Base-by-base conservation (phyloP, 2,329 filamentous ascomycete genomes). In the Plectosphaerella plurivora region DNA sequence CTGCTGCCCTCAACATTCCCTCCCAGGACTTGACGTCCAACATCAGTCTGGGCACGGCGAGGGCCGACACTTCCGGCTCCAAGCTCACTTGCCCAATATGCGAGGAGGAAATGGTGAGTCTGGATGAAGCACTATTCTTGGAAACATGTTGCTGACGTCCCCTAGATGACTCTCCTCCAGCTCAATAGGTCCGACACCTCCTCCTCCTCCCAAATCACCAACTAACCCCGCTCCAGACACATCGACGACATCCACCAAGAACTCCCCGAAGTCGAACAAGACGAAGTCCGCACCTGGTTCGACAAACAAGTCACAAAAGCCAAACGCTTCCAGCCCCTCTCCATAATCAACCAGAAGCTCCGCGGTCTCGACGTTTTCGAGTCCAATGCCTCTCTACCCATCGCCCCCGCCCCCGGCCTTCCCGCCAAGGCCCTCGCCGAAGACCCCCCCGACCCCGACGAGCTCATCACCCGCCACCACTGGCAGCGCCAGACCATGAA, bases 281-380 rank as follows among this genome's bases (percentile, higher is more conserved):
- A 96, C 69, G 91, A 97, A 71, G 91, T 96, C 61, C 95, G 95
- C 74, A 93, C 91, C 41, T 97, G 92, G 92, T 96, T 97, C 72
- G 90, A 95, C 74, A 88, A 90, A 65, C 92, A 96, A 70, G 92
- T 97, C 71, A 81, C 89, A 60, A 96, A 95, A 68, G 92, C 92
- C 11, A 96, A 94, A 70, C 87, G 87, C 59, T 96, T 97, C 68
- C 92, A 97, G 65, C 92, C 92, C 1, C 80, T 97, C 1, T 92
- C 91, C 1, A 80, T 96, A 4, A 82, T 97, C 62, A 96, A 96
- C 71, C 91, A 96, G 72, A 97, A 96, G 66, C 79, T 97, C 20
- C 91, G 94, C 54, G 91, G 91, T 10, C 78, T 97, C 44, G 92
- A 97, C 51, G 91, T 95, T 14, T 97, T 97, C 68, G 92, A 97